phyloP scores from a whole-genome alignment of 768 basidiomycete genomes.

The Sutorius australiensis region DNA sequence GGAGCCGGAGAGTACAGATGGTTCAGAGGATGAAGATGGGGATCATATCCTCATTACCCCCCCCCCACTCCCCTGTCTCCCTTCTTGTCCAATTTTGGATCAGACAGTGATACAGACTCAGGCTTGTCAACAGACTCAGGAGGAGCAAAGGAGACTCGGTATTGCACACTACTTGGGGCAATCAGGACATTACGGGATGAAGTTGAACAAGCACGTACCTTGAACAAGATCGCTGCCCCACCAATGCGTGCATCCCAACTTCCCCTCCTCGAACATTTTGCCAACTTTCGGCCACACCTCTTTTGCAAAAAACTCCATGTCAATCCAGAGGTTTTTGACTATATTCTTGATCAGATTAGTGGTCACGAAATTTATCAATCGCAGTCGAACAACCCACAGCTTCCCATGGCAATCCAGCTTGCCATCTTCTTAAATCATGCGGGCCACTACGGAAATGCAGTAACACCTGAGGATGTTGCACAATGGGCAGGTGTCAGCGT shows the following conservation, averaged over 20 bases:
- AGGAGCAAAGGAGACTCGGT: not conserved
- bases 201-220: not conserved
- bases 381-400: conserved; percentile 15
- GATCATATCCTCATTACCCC: not conserved
- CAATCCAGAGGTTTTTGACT: conserved; percentile 25
- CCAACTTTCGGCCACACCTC: conserved; percentile 8
- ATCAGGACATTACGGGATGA: not conserved
- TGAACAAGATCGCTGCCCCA: not conserved
- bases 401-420: conserved; percentile 26
- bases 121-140: too few species aligned
- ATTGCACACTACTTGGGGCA: not conserved
- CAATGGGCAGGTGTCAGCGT: conserved; percentile 6
- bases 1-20: not conserved
- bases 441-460: conserved; percentile 29
- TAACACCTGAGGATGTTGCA: not conserved
- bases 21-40: not conserved
- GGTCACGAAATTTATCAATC: conserved; percentile 23
- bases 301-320: conserved; percentile 28
- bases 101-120: not conserved
- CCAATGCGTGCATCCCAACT: not conserved
- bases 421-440: conserved; percentile 20
- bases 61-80: not conserved
- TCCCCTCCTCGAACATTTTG: conserved; percentile 3
- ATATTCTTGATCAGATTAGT: conserved; percentile 17
- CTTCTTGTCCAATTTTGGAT: not conserved